Base-by-base conservation (phyloP, 169 alveolate genomes). In the Theileria orientalis region DNA sequence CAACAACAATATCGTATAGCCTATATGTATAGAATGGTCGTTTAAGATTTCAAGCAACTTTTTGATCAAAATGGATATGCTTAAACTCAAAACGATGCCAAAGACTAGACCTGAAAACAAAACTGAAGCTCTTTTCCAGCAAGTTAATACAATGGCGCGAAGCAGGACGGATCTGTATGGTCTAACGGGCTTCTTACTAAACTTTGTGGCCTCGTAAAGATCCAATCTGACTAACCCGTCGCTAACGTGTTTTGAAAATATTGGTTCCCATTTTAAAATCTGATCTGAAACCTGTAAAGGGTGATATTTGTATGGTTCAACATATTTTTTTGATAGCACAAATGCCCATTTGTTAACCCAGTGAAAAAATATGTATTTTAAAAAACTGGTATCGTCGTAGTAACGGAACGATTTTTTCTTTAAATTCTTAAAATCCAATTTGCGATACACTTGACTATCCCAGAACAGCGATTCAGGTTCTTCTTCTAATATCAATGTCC, bases 211-310 rank as follows among this genome's bases (percentile, higher is more conserved):
- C n/a, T 57, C 73, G n/a, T 49, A 30, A 30, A 9, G 32, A n/a
- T 73, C 83, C 49, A 73, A 30, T 2, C 19, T 19, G 47, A 77
- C 56, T n/a, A n/a, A n/a, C n/a, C n/a, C n/a, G n/a, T n/a, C n/a
- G n/a, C n/a, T n/a, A n/a, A n/a, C n/a, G n/a, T n/a, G n/a, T n/a
- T n/a, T n/a, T n/a, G n/a, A n/a, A n/a, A n/a, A n/a, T n/a, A n/a
- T n/a, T n/a, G n/a, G n/a, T n/a, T n/a, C n/a, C n/a, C n/a, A n/a
- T n/a, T n/a, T n/a, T n/a, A n/a, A n/a, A n/a, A n/a, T n/a, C 42
- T 69, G 68, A 32, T 77, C 86, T 2, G 73, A 74, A 8, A 64
- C 33, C 23, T 82, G 86, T 9, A 77, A 61, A 2, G 75, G 80
- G 40, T 52, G 82, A 13, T 67, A 11, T 25, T n/a, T 33, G 13